Conservation (phyloP, 2,329 filamentous ascomycete genomes). For the Didymella segeticola region DNA sequence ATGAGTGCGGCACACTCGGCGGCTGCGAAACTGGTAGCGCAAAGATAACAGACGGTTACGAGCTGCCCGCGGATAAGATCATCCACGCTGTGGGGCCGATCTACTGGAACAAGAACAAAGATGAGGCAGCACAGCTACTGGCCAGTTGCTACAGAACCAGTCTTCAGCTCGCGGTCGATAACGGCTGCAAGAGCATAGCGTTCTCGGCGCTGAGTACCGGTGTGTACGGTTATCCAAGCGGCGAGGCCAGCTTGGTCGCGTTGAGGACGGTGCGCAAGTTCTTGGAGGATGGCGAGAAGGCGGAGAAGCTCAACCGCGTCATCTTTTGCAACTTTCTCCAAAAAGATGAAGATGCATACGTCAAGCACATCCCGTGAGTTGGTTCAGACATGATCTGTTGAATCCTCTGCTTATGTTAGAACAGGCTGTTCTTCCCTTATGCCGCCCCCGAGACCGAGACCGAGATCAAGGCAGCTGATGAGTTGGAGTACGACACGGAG, state of each 20-base stretch:
- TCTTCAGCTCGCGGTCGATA: slow-evolving; percentile 73
- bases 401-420: not conserved
- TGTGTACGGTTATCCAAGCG: slow-evolving; percentile 83
- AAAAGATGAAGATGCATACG: slow-evolving; percentile 80
- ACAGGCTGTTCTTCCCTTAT: slow-evolving; percentile 48
- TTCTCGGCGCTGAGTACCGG: slow-evolving; percentile 89
- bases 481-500: slow-evolving; percentile 34
- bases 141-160: slow-evolving; percentile 73
- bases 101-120: slow-evolving; percentile 60
- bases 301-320: slow-evolving; percentile 69
- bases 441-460: slow-evolving; percentile 8
- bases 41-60: slow-evolving; percentile 81
- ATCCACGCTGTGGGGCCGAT: slow-evolving; percentile 92
- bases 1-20: slow-evolving; percentile 73
- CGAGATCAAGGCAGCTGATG: not conserved
- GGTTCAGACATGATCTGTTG: accelerated
- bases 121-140: slow-evolving; percentile 54
- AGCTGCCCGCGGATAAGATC: slow-evolving; percentile 76
- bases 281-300: slow-evolving; percentile 55
- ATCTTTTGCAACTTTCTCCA: slow-evolving; percentile 84
- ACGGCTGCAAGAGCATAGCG: slow-evolving; percentile 73
- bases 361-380: slow-evolving; percentile 74
- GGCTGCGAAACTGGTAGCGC: slow-evolving; percentile 81
- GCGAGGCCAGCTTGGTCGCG: slow-evolving; percentile 75
- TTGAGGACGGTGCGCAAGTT: slow-evolving; percentile 66